phyloP scores from a whole-genome alignment of 768 basidiomycete species.

The Tulasnella sp. region DNA sequence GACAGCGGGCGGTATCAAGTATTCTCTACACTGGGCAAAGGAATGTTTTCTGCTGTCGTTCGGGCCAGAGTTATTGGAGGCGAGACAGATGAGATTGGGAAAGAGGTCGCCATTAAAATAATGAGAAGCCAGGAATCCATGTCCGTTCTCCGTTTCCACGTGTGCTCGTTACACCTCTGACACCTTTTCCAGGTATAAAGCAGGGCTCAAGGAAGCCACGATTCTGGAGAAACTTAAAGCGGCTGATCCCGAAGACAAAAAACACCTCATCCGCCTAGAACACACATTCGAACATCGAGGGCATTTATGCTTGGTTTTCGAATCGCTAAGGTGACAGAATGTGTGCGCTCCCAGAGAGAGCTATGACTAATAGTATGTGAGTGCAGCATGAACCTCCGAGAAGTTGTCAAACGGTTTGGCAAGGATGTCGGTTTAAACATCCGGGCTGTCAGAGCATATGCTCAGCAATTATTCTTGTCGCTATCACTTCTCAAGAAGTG shows the following conservation, averaged over 20 bases:
- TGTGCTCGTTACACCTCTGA: not conserved
- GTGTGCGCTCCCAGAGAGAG: not conserved
- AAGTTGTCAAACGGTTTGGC: conserved; percentile 96
- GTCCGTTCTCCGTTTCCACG: conserved; percentile 46
- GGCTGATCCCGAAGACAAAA: conserved; percentile 94
- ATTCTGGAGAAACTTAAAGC: conserved; percentile 83
- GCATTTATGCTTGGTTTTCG: conserved; percentile 93
- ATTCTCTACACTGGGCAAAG: conserved; percentile 91
- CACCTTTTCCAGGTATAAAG: conserved; percentile 68
- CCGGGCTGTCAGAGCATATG: conserved; percentile 96
- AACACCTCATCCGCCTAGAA: conserved; percentile 89
- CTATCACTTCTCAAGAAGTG: conserved; percentile 79
- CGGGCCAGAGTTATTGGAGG: conserved; percentile 74
- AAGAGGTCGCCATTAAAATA: conserved; percentile 97
- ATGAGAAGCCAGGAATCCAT: conserved; percentile 94
- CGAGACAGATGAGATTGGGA: conserved; percentile 51
- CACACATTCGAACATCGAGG: conserved; percentile 96
- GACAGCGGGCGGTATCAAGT: conserved; percentile 93
- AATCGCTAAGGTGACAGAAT: conserved; percentile 71
- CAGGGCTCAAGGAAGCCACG: conserved; percentile 86
- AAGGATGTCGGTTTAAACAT: conserved; percentile 97
- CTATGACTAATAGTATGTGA: not conserved
- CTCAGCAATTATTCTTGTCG: conserved; percentile 91
- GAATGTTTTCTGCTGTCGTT: conserved; percentile 98
- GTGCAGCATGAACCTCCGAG: conserved; percentile 91